Conservation (phyloP, 2,329 filamentous ascomycete genomes). For the Cadophora sp. region DNA sequence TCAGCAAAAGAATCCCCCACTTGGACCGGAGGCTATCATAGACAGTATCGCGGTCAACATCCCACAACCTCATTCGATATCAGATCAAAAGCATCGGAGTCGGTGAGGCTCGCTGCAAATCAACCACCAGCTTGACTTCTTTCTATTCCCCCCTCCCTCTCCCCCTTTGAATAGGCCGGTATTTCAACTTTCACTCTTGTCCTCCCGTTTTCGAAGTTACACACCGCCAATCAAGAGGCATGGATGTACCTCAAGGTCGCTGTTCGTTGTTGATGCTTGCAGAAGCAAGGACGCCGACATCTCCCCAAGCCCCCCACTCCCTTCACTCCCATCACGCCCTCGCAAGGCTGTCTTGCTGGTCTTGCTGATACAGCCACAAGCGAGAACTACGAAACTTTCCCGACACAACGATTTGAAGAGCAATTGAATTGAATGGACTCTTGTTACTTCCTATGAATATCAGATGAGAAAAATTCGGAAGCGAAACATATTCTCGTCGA, state of each 20-base stretch:
- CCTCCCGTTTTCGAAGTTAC: background rate
- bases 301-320: no score
- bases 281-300: constrained; percentile 3
- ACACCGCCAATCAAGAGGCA: constrained; percentile 7
- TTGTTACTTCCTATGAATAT: no score
- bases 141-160: background rate
- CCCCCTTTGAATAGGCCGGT: background rate
- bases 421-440: no score
- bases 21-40: background rate
- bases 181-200: background rate
- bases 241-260: background rate
- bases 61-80: background rate
- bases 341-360: no score
- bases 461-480: no score
- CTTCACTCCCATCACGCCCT: no score
- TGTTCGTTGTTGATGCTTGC: background rate
- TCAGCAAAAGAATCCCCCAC: background rate
- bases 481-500: no score
- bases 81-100: background rate
- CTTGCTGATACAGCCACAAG: no score
- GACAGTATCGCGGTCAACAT: no score
- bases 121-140: background rate
- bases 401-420: no score
- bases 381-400: no score
- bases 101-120: constrained; percentile 14